Evolutionary conservation across 2,329 filamentous ascomycete species (phyloP), one percentile per base, ranked within the genome.

Genomic region (Didymella lethalis): DNA sequence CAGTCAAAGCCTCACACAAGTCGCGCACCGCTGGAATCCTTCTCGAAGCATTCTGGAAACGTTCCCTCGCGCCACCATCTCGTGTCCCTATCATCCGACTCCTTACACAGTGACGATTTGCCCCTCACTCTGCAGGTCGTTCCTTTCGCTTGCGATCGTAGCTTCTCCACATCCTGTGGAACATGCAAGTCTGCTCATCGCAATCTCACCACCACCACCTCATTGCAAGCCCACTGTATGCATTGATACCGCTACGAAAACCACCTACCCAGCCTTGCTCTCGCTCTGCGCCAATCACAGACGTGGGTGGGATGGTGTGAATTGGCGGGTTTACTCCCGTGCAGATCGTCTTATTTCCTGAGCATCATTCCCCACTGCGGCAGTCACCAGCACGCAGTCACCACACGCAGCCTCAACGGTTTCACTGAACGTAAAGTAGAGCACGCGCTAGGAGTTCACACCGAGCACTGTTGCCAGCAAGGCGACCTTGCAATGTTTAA

Each of bases 31-130:
- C 32, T 50, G 36, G 46, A 56, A 56, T 41, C 18, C 26, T 45
- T 49, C 53, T 49, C 23, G 53, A 56, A 50, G 20, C 16, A 14
- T 56, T 56, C 46, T 45, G 38, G 53, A 50, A 56, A 25, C 25
- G 29, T 56, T 56, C 38, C 47, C 45, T 31, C 25, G 6, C 48
- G 36, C 45, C 43, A 34, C 26, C 23, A 25, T 43, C 25, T n/a
- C 34, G 20, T 36, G 34, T 40, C 2, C n/a, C 48, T 4, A 25
- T 38, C 12, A 12, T n/a, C 20, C 34, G 14, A 25, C 25, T 43
- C 34, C n/a, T 23, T 38, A 23, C 43, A 41, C 26, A 20, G 36
- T 58, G 49, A 58, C 55, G 55, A 53, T 26, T 44, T 32, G 12
- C 32, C 46, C 48, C 41, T 47, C 43, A 7, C 11, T n/a, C 36